Conservation (phyloP, 1,284 basidiomycete genomes). For the Cystobasidiaceae sp. region DNA sequence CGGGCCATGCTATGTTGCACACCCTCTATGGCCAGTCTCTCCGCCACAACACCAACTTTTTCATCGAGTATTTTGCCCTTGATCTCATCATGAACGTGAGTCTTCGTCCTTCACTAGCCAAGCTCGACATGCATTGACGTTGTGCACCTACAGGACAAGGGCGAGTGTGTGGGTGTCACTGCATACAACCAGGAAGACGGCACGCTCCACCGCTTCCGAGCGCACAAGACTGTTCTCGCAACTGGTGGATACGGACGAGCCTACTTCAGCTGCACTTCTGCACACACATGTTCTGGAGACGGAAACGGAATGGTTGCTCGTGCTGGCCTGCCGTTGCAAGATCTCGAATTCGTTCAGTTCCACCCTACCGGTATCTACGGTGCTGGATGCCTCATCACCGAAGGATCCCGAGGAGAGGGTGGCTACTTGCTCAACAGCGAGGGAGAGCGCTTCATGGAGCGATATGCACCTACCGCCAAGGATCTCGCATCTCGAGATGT, state of each 20-base stretch:
- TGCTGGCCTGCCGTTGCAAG: constrained; percentile 94
- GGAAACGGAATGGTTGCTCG: constrained; percentile 98
- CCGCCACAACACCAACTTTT: constrained; percentile 99
- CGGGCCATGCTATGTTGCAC: constrained; percentile 96
- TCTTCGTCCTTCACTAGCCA: too few species aligned
- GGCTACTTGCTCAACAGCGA: constrained; percentile 98
- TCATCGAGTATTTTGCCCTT: constrained; percentile 98
- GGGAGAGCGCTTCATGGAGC: constrained; percentile 99
- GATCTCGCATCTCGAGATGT: constrained; percentile 99
- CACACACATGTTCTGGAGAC: constrained; percentile 98
- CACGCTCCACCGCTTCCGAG: constrained; percentile 94
- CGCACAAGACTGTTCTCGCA: constrained; percentile 97
- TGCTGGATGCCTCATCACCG: constrained; percentile 78
- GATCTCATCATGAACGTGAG: constrained; percentile 36
- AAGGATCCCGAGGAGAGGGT: constrained; percentile 97
- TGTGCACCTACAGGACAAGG: constrained; percentile 96
- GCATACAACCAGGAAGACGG: constrained; percentile 99
- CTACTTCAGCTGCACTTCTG: constrained; percentile 98
- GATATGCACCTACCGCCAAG: constrained; percentile 98
- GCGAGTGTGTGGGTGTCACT: constrained; percentile 98
- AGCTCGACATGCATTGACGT: too few species aligned
- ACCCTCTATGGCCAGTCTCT: constrained; percentile 93
- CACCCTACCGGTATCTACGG: constrained; percentile 99
- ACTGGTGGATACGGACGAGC: constrained; percentile 98
- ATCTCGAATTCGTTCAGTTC: constrained; percentile 99